A percentile compares a stretch with the other conserved stretches of the same genome.
Evolutionary conservation across 441 rosid genomes (phyloP).

Genomic region (Pelargonium australe): DNA sequence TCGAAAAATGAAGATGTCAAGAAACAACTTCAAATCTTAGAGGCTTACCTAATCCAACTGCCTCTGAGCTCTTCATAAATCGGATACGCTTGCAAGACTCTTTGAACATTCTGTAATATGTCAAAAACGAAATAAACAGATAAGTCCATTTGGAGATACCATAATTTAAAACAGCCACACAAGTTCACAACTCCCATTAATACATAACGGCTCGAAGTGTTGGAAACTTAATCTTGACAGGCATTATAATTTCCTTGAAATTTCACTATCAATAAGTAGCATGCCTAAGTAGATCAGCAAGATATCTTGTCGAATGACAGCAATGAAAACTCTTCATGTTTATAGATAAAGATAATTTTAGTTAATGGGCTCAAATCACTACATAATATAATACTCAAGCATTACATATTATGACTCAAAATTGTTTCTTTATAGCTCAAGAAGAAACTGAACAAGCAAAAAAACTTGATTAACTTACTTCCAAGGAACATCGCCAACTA

Average conservation of each 20-base stretch:
- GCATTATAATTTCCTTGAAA: neutral
- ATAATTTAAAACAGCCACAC: neutral
- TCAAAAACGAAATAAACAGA: neutral
- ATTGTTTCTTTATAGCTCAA: neutral
- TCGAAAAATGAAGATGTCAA: too few species aligned
- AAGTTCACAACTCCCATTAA: neutral
- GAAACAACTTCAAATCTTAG: neutral
- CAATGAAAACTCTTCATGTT: too few species aligned
- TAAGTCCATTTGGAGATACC: neutral
- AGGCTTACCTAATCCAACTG: conserved; percentile 18
- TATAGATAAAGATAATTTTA: neutral
- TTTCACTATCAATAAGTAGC: neutral
- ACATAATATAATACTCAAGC: neutral
- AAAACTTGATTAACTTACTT: conserved; percentile 26
- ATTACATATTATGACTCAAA: neutral
- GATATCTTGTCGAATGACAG: too few species aligned
- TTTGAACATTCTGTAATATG: conserved; percentile 25
- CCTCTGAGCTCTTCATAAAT: conserved; percentile 27
- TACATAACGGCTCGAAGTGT: neutral
- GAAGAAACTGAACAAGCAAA: neutral
- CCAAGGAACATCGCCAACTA: conserved; percentile 37
- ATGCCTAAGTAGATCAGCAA: too few species aligned
- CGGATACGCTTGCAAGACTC: conserved; percentile 32
- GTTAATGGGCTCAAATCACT: neutral
- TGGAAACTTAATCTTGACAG: neutral